Evolutionary conservation across 768 basidiomycete genomes (phyloP).

Genomic region (Rhodotorula paludigena): DNA sequence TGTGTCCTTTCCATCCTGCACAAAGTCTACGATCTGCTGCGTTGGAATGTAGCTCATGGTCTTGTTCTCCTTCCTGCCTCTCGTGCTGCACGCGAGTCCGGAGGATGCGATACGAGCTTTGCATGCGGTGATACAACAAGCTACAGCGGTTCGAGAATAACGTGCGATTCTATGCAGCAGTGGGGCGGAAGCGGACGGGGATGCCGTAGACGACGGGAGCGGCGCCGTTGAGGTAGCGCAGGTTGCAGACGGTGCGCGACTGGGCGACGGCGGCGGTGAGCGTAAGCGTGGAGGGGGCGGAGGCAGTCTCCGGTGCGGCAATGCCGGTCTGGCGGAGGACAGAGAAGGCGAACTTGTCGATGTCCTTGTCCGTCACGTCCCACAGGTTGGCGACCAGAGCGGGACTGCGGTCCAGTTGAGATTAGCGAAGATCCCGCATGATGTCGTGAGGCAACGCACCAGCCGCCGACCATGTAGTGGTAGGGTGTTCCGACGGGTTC

Average conservation of each 20-base stretch:
- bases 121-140: no score
- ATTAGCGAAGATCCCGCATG: no score
- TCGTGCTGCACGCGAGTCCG: no score
- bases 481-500: slow-evolving; percentile 87
- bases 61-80: no score
- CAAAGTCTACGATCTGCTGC: no score
- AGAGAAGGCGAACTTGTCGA: slow-evolving; percentile 81
- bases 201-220: slow-evolving; percentile 94
- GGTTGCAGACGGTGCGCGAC: slow-evolving; percentile 74
- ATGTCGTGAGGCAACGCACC: no score
- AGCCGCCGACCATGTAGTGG: slow-evolving; percentile 94
- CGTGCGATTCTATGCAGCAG: neutral
- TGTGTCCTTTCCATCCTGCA: no score
- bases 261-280: slow-evolving; percentile 73
- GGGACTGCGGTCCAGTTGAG: slow-evolving; percentile 58
- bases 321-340: slow-evolving; percentile 72
- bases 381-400: slow-evolving; percentile 90
- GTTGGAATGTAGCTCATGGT: no score
- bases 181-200: slow-evolving; percentile 76
- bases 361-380: slow-evolving; percentile 97
- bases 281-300: slow-evolving; percentile 31
- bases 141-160: neutral
- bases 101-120: neutral
- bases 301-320: neutral
- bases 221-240: slow-evolving; percentile 89